phyloP scores from a whole-genome alignment of 2,329 filamentous ascomycete species.

The Tolypocladium cylindrosporum region DNA sequence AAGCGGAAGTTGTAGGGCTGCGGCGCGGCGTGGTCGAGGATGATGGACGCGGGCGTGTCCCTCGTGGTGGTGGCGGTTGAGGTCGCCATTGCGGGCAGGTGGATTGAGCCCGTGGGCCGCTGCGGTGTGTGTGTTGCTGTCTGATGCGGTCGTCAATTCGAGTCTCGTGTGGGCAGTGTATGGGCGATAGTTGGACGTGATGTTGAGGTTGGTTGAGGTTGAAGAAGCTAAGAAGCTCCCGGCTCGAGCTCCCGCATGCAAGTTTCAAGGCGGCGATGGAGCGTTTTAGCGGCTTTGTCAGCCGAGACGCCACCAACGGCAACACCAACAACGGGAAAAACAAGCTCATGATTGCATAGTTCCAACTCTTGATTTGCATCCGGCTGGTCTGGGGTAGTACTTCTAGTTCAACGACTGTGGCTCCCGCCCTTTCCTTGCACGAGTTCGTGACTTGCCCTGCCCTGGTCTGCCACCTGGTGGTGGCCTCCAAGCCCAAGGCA shows the following conservation, averaged over 20 bases:
- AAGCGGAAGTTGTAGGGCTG: conserved; percentile 67
- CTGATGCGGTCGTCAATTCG: background rate
- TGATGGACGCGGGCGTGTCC: conserved; percentile 25
- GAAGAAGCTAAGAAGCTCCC: background rate
- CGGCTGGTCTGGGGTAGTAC: background rate
- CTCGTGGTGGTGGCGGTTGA: conserved; percentile 10
- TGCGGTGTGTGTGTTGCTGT: background rate
- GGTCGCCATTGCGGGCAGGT: conserved; percentile 16
- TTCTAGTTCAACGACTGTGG: background rate
- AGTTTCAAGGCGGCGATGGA: background rate
- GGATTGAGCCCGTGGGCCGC: background rate
- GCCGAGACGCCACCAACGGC: background rate
- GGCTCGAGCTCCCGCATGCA: background rate
- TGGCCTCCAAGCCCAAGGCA: background rate
- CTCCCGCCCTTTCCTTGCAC: background rate
- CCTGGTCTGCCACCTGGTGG: background rate
- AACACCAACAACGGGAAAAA: background rate
- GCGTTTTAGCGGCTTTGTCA: background rate
- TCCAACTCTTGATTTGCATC: background rate
- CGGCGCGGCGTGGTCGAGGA: conserved; percentile 47
- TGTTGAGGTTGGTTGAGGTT: background rate
- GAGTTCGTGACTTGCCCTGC: background rate
- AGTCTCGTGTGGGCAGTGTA: background rate
- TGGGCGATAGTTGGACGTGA: background rate
- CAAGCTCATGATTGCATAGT: background rate